A percentile compares a stretch with the other conserved stretches of the same genome.
phyloP scores from a whole-genome alignment of 179 eudicot species.

The Spinacia oleracea region DNA sequence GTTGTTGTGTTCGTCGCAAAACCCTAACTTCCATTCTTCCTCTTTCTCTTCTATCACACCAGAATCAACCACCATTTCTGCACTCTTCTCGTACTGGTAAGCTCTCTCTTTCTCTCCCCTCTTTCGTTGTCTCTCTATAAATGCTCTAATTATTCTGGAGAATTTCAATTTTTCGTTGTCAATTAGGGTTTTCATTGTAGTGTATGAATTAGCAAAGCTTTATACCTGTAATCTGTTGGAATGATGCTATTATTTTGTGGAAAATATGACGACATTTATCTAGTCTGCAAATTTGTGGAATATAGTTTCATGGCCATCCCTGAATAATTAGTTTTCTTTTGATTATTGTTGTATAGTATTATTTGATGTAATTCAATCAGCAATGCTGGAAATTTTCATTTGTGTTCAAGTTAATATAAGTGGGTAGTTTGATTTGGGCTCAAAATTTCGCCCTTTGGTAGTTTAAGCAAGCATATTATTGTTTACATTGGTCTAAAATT shows the following conservation, averaged over 20 bases:
- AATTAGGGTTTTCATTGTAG: background rate
- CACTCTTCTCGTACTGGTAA: background rate
- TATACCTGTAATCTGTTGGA: background rate
- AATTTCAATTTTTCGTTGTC: background rate
- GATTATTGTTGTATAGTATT: background rate
- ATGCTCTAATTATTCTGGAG: background rate
- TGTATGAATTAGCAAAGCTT: background rate
- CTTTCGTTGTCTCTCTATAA: background rate
- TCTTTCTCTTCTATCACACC: background rate
- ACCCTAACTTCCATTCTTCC: conserved; percentile 17
- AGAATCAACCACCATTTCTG: background rate
- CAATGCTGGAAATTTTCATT: background rate
- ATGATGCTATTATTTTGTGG: background rate
- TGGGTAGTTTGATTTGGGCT: background rate
- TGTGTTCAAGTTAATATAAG: background rate
- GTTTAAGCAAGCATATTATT: background rate
- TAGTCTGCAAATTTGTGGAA: background rate
- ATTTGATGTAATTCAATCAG: background rate
- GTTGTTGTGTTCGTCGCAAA: background rate
- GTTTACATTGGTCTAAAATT: background rate
- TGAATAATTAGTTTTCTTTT: background rate
- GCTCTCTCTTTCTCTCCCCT: background rate
- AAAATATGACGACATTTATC: background rate
- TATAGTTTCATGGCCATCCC: background rate
- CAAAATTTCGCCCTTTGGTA: background rate